phyloP scores from a whole-genome alignment of 2,329 filamentous ascomycete species.

The Tolypocladium guangdongense region DNA sequence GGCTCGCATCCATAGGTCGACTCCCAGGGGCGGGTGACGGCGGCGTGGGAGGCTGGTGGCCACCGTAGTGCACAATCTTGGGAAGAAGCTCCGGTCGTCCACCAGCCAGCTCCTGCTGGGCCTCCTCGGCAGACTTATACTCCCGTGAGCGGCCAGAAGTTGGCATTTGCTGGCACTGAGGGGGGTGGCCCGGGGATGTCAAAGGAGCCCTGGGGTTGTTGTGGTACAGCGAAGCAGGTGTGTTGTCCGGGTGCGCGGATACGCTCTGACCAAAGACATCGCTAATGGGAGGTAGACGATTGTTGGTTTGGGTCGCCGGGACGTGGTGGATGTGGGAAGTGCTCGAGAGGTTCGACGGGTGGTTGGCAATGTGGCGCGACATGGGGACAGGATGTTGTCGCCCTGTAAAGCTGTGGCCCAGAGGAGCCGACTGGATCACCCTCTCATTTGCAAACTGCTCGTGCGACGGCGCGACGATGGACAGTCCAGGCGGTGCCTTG shows the following conservation, averaged over 20 bases:
- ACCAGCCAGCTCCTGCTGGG: slow-evolving; percentile 77
- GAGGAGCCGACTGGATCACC: slow-evolving; percentile 90
- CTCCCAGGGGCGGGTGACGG: slow-evolving; percentile 60
- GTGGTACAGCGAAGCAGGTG: slow-evolving; percentile 40
- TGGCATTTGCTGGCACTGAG: slow-evolving; percentile 36
- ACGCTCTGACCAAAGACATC: slow-evolving; percentile 87
- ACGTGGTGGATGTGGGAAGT: slow-evolving; percentile 87
- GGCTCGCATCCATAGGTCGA: slow-evolving; percentile 35
- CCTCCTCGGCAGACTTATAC: slow-evolving; percentile 93
- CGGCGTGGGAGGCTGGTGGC: slow-evolving; percentile 85
- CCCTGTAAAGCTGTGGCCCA: slow-evolving; percentile 91
- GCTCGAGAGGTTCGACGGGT: slow-evolving; percentile 70
- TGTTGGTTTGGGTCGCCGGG: slow-evolving; percentile 78
- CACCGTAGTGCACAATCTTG: slow-evolving; percentile 89
- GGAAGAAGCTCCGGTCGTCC: slow-evolving; percentile 89
- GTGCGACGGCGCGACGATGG: slow-evolving; percentile 89
- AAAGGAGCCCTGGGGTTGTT: slow-evolving; percentile 55
- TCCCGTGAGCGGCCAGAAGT: slow-evolving; percentile 62
- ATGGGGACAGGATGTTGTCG: slow-evolving; percentile 68
- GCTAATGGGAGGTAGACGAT: slow-evolving; percentile 84
- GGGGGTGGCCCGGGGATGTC: slow-evolving; percentile 67
- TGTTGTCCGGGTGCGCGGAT: slow-evolving; percentile 47
- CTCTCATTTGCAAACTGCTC: slow-evolving; percentile 88
- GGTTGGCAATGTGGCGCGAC: slow-evolving; percentile 68
- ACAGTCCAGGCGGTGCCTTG: slow-evolving; percentile 78